Conservation (phyloP, 2,329 filamentous ascomycete genomes). For the Cladosporium halotolerans region DNA sequence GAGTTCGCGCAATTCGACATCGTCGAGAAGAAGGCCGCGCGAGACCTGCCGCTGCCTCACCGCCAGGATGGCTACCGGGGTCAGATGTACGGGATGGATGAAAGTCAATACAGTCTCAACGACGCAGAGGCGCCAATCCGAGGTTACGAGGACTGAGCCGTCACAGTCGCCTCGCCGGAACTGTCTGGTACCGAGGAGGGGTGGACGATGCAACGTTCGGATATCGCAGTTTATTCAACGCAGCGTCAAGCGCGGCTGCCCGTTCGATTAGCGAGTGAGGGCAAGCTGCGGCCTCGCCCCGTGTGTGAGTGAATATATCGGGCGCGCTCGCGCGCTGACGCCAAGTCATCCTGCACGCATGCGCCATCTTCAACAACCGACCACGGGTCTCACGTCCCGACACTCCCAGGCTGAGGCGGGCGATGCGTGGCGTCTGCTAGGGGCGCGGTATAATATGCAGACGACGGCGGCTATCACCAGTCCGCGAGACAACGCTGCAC, state of each 20-base stretch:
- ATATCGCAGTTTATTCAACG: background rate
- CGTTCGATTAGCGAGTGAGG: background rate
- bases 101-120: background rate
- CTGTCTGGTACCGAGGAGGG: no score
- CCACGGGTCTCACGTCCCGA: no score
- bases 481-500: no score
- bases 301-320: no score
- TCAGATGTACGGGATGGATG: constrained; percentile 38
- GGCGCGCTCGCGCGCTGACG: no score
- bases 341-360: no score
- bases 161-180: background rate
- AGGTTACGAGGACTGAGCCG: constrained; percentile 4
- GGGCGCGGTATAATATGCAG: no score
- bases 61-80: constrained; percentile 1
- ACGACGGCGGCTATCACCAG: no score
- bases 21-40: constrained; percentile 28
- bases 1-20: constrained; percentile 65
- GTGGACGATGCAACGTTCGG: background rate
- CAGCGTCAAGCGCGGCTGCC: constrained; percentile 4
- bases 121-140: constrained; percentile 1
- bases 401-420: no score
- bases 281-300: no score
- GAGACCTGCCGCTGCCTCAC: constrained; percentile 12
- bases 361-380: no score
- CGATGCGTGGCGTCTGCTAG: no score